phyloP scores from a whole-genome alignment of 495 filamentous ascomycete genomes.

The Penicillium pancosmium region DNA sequence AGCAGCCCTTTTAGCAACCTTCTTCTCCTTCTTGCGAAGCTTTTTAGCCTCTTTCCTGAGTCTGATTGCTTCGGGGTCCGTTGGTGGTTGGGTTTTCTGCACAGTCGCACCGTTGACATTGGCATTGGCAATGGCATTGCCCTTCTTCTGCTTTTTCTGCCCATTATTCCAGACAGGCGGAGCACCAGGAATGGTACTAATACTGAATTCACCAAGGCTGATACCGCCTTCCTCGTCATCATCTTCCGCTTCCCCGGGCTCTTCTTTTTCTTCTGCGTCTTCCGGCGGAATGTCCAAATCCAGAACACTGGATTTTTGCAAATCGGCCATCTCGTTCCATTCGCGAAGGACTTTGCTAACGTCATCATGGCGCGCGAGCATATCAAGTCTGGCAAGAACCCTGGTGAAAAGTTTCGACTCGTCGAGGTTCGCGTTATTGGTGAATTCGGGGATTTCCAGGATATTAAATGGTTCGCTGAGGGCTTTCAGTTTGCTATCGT shows the following conservation, averaged over 20 bases:
- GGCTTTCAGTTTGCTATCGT: constrained; percentile 81
- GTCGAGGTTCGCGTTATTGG: constrained; percentile 26
- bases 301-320: constrained; percentile 23
- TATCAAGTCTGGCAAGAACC: constrained; percentile 37
- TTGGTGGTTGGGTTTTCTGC: not conserved
- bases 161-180: not conserved
- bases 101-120: not conserved
- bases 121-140: not conserved
- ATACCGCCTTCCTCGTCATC: constrained; percentile 20
- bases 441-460: constrained; percentile 77
- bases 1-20: constrained; percentile 11
- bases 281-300: constrained; percentile 24
- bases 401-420: constrained; percentile 36
- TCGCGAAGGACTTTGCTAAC: constrained; percentile 41
- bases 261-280: not conserved
- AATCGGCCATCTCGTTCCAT: constrained; percentile 27
- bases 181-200: not conserved
- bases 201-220: constrained; percentile 6
- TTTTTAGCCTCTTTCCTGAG: constrained; percentile 22
- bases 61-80: constrained; percentile 14
- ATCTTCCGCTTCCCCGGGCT: not conserved
- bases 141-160: not conserved
- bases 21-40: constrained; percentile 23
- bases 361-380: constrained; percentile 39
- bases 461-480: constrained; percentile 82